Percentiles rank a stretch among this genome's conserved stretches.
These are phyloP conservation scores for Penicillium concentricum DNA, from an alignment of 2,329 filamentous ascomycete species.

Conservation along the genomic window DNA sequence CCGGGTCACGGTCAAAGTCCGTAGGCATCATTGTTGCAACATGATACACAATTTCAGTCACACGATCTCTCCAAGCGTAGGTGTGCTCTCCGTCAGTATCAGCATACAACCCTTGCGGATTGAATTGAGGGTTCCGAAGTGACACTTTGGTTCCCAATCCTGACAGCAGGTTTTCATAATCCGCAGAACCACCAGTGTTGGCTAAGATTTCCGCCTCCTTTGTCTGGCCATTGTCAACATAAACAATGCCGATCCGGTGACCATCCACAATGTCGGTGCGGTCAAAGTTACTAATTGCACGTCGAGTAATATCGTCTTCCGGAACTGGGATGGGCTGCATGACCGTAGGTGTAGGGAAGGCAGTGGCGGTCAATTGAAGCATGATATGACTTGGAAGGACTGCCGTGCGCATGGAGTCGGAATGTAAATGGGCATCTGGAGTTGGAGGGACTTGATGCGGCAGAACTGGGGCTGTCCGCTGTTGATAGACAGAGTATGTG, in stretches of 20 bases:
- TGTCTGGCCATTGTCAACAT: slow-evolving; percentile 83
- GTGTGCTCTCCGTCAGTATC: slow-evolving; percentile 83
- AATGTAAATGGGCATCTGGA: slow-evolving; percentile 40
- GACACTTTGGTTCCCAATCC: slow-evolving; percentile 78
- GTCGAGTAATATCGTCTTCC: slow-evolving; percentile 65
- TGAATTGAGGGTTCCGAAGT: slow-evolving; percentile 80
- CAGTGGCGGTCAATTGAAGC: slow-evolving; percentile 45
- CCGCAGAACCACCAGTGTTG: slow-evolving; percentile 80
- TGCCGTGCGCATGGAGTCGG: slow-evolving; percentile 40
- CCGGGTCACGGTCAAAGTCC: slow-evolving; percentile 70
- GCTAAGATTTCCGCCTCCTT: slow-evolving; percentile 79
- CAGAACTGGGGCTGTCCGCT: slow-evolving; percentile 46
- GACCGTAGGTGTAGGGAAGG: slow-evolving; percentile 47
- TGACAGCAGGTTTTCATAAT: slow-evolving; percentile 82
- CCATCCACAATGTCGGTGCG: slow-evolving; percentile 86
- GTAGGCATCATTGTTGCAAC: slow-evolving; percentile 98
- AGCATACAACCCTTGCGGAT: slow-evolving; percentile 86
- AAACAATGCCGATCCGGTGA: slow-evolving; percentile 93
- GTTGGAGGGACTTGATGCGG: slow-evolving; percentile 46
- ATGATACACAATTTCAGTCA: slow-evolving; percentile 94
- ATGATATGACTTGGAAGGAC: slow-evolving; percentile 49
- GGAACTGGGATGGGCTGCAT: slow-evolving; percentile 75
- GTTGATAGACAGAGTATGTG: slow-evolving; percentile 50
- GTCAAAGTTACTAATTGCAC: slow-evolving; percentile 80
- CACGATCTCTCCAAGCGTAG: slow-evolving; percentile 90